phyloP scores from a whole-genome alignment of 2,329 filamentous ascomycete species.

The Parastagonospora avenae region DNA sequence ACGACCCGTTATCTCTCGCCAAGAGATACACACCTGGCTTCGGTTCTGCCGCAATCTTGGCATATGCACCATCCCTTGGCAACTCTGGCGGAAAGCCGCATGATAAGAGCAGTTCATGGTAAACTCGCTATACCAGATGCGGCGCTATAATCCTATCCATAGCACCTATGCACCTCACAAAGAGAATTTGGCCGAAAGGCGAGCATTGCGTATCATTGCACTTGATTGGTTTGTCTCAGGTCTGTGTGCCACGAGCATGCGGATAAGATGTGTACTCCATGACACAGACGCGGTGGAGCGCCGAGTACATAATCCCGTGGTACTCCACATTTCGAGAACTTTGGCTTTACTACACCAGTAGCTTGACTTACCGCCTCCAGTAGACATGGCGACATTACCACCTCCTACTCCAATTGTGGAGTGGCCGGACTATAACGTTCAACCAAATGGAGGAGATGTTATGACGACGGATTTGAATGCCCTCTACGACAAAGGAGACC shows the following conservation, averaged over 20 bases:
- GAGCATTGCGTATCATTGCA: constrained; percentile 7
- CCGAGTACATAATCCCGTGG: background rate
- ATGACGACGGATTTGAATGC: constrained; percentile 53
- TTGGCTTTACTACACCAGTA: background rate
- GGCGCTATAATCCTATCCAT: constrained; percentile 21
- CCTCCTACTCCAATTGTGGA: constrained; percentile 43
- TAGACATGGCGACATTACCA: constrained; percentile 30
- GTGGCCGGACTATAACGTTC: constrained; percentile 51
- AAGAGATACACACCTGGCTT: constrained; percentile 28
- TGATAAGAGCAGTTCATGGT: constrained; percentile 29
- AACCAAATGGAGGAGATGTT: constrained; percentile 52
- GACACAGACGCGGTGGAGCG: constrained; percentile 14
- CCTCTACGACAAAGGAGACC: constrained; percentile 54
- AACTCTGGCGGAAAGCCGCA: constrained; percentile 14
- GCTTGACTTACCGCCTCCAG: background rate
- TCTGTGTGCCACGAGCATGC: constrained; percentile 4
- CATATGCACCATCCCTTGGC: constrained; percentile 19
- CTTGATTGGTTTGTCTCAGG: constrained; percentile 1
- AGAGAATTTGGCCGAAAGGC: constrained; percentile 5
- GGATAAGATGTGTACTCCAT: constrained; percentile 10
- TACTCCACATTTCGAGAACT: background rate
- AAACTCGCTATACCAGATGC: constrained; percentile 19
- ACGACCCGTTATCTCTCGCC: constrained; percentile 36
- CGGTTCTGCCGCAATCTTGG: constrained; percentile 27
- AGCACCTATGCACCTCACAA: constrained; percentile 3